Evolutionary conservation across 148 eudicot genomes (phyloP), one percentile per base, ranked within the genome.

Genomic region (Suaeda aralocaspica): DNA sequence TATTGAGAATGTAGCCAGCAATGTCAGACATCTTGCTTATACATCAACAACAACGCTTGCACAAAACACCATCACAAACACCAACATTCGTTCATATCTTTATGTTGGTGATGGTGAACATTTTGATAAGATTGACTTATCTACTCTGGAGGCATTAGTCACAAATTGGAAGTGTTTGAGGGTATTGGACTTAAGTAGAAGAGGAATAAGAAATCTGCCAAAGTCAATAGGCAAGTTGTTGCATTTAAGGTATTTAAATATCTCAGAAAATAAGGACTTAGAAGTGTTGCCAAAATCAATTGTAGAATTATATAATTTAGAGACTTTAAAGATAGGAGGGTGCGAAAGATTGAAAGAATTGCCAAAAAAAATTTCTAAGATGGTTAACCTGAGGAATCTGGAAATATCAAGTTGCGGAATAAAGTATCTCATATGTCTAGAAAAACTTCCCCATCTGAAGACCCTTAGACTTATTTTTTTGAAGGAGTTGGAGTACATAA

Each of bases 401-500:
- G 58, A 22, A 18, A 21, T 24, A 53, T 0, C 1, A 3, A 4
- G n/a, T 24, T 75, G 78, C 49, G 34, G 30, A 4, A 41, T 24
- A 6, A 44, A 18, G 51, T 30, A 42, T 16, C 63, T 75, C 1
- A 53, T 64, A 1, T 42, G 31, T 6, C 48, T 75, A 7, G 52
- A 59, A 25, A 48, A 29, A 15, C 63, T 75, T 41, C 68, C 26
- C 8, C 18, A 19, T 63, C 68, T 68, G 25, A 75, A 41, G 16
- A 5, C 1, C 0, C 49, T 69, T 25, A 6, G 1, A 3, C 56
- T 76, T 6, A 12, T 0, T 7, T 29, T 12, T 5, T 28, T 76
- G 66, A 26, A 18, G 7, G 55, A 42, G 46, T 53, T 74, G 72
- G 33, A 58, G 67, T 63, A 50, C 61, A 50, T 72, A 4, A 50